Base-by-base conservation (phyloP, 805 yeast genomes). In the Starmera amethionina region DNA sequence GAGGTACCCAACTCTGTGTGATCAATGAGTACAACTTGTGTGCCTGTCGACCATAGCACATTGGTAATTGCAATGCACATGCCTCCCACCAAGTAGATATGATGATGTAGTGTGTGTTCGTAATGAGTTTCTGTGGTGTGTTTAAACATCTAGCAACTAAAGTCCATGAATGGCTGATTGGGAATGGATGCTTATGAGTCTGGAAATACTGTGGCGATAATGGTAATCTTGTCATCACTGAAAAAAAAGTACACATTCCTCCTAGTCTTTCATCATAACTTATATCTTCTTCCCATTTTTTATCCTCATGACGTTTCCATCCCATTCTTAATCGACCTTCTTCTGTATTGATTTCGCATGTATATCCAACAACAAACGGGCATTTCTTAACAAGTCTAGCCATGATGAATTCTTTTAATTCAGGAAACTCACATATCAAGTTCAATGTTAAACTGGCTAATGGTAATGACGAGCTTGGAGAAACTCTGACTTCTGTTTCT, bases 41-140 rank as follows among this genome's bases (percentile, higher is more conserved):
- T 4, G 76, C 93, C 62, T 90, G 97, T 5, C 46, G 59, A 0
- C 89, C 88, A 57, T 78, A 90, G 1, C 68, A 70, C 9, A 54
- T 52, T 8, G 69, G 40, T 41, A 90, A 74, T 34, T 76, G 67
- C 8, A 49, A 45, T 0, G 84, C 89, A 37, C 82, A 69, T 5
- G 88, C 77, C 48, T 93, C 97, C 95, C 97, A 87, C 97, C 97
- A 89, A 30, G 82, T 75, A 2, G 86, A 80, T 4, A 79, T 70
- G 2, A 82, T 73, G 0, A 77, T 67, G 54, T 70, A 89, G 56
- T 89, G 95, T 1, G 82, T 72, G 47, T 85, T 81, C 0, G 76
- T 65, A 11, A 88, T 53, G 12, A 72, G 56, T 0, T 64, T 63
- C 3, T 53, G 30, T 1, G 77, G 72, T 0, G 71, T 62, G 59